A percentile compares a stretch with the other conserved stretches of the same genome.
These are phyloP conservation scores for Cordyceps sp. DNA, from an alignment of 2,329 filamentous ascomycete species.

Conservation along the genomic window DNA sequence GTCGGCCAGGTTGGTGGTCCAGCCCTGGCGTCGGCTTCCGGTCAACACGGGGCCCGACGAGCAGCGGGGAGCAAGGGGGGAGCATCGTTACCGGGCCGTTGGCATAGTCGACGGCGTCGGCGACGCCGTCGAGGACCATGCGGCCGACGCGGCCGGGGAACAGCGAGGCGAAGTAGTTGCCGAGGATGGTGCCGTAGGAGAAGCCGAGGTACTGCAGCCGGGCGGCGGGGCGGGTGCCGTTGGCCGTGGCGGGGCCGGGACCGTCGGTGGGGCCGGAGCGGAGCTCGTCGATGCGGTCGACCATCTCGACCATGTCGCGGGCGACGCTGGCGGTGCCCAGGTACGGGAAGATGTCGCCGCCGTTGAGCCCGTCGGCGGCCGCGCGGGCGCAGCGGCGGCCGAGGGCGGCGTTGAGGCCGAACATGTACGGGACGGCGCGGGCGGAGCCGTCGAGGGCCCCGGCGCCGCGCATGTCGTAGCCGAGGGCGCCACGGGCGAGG, in stretches of 20 bases:
- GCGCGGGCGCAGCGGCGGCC: constrained; percentile 12
- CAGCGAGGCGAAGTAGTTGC: constrained; percentile 18
- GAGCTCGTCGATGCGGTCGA: constrained; percentile 22
- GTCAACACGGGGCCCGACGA: no score
- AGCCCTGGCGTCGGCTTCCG: no score
- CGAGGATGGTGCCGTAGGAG: constrained; percentile 24
- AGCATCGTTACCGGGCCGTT: constrained; percentile 11
- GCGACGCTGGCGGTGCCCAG: constrained; percentile 21
- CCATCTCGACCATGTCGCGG: constrained; percentile 25
- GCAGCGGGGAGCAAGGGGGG: no score
- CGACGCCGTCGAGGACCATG: constrained; percentile 23
- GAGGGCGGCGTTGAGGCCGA: no score
- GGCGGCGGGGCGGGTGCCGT: constrained; percentile 2
- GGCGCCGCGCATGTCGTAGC: constrained; percentile 15
- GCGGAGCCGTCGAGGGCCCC: constrained; percentile 4
- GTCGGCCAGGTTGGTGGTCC: constrained; percentile 20
- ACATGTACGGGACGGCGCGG: no score
- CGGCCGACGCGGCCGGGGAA: constrained; percentile 20
- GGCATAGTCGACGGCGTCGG: constrained; percentile 19
- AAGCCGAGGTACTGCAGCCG: constrained; percentile 31
- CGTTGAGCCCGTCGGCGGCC: constrained; percentile 1
- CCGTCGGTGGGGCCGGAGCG: no score
- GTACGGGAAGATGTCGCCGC: constrained; percentile 11
- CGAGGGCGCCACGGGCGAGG: constrained; percentile 12
- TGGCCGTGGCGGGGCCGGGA: background rate